phyloP scores from a whole-genome alignment of 148 eudicot species.

The Rhododendron kiyosumense region DNA sequence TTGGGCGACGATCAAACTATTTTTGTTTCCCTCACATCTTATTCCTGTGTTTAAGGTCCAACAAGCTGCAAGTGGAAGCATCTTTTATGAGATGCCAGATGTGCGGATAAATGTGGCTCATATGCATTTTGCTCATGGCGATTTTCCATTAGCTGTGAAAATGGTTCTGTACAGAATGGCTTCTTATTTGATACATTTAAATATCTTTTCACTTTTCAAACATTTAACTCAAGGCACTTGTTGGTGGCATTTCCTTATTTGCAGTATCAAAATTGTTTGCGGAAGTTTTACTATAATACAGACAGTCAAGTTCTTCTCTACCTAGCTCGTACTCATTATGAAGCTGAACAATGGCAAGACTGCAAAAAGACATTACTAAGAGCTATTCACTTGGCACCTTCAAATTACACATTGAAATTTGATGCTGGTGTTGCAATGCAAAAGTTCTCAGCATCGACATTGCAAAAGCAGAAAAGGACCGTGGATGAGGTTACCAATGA shows the following conservation, averaged over 20 bases:
- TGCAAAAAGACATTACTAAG: constrained; percentile 78
- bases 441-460: constrained; percentile 83
- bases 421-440: constrained; percentile 92
- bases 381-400: constrained; percentile 94
- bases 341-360: constrained; percentile 98
- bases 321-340: constrained; percentile 93
- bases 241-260: constrained; percentile 9
- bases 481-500: constrained; percentile 72
- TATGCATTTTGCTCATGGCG: constrained; percentile 95
- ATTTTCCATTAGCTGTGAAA: constrained; percentile 73
- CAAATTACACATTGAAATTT: constrained; percentile 86
- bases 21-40: background rate
- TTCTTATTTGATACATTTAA: background rate
- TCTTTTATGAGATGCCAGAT: constrained; percentile 87
- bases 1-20: background rate
- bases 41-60: constrained; percentile 55
- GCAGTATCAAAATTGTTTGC: constrained; percentile 96
- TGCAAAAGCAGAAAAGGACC: constrained; percentile 75
- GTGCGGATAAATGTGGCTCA: constrained; percentile 98
- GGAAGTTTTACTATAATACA: constrained; percentile 72
- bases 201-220: background rate
- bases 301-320: constrained; percentile 85
- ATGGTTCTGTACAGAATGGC: constrained; percentile 41
- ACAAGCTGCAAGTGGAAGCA: constrained; percentile 93
- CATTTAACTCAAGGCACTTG: background rate